phyloP scores from a whole-genome alignment of 1,284 basidiomycete genomes.

The Microbotryum saponariae region DNA sequence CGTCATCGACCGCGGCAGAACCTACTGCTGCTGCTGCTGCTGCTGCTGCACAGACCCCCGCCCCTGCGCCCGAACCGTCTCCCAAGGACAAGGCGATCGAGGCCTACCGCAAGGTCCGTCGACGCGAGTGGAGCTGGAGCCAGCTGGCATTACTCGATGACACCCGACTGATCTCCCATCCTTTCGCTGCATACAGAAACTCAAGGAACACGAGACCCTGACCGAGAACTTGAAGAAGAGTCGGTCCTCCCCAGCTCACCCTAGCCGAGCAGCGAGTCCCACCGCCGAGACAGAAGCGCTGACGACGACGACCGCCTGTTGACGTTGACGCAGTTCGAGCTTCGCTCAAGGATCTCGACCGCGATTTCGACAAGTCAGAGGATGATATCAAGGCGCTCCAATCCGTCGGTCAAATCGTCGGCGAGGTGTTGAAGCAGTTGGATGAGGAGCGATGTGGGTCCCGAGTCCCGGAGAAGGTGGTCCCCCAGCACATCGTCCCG shows the following conservation, averaged over 20 bases:
- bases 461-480: neutral
- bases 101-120: slow-evolving; percentile 42
- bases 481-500: neutral
- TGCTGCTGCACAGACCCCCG: no score
- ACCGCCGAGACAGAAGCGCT: neutral
- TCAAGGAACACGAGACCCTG: slow-evolving; percentile 73
- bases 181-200: slow-evolving; percentile 55
- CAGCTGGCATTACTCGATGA: neutral
- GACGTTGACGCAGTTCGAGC: slow-evolving; percentile 17
- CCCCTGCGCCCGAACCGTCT: neutral
- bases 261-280: neutral
- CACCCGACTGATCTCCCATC: neutral
- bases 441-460: slow-evolving; percentile 91
- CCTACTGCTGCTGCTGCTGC: no score
- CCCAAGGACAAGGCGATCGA: slow-evolving; percentile 43
- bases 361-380: slow-evolving; percentile 90
- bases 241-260: slow-evolving; percentile 45
- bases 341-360: slow-evolving; percentile 69
- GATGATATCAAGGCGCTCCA: slow-evolving; percentile 99
- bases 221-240: slow-evolving; percentile 78
- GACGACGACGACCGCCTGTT: neutral
- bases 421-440: slow-evolving; percentile 96
- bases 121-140: neutral
- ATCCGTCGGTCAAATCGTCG: slow-evolving; percentile 97
- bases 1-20: no score